A percentile compares a stretch with the other conserved stretches of the same genome.
These are phyloP conservation scores for Fragilaria crotonensis DNA, from an alignment of 108 stramenopile genomes.

Conservation along the genomic window DNA sequence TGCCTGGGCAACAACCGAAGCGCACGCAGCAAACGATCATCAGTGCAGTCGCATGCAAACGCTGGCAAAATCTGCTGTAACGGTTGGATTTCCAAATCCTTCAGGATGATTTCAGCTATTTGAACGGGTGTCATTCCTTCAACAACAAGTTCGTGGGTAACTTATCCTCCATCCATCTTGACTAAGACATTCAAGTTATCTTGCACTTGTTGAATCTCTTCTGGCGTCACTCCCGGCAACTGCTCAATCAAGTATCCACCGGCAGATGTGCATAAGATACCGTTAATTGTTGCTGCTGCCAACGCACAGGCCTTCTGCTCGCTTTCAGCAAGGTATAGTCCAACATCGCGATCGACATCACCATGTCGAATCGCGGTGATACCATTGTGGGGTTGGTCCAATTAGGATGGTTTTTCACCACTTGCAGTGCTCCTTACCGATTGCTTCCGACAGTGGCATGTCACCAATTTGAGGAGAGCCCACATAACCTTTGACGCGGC, in stretches of 20 bases:
- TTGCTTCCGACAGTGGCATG: constrained; percentile 54
- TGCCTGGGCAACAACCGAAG: constrained; percentile 63
- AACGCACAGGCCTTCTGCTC: constrained; percentile 86
- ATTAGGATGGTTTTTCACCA: constrained; percentile 86
- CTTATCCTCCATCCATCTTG: constrained; percentile 60
- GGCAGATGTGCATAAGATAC: constrained; percentile 75
- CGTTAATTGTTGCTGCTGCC: constrained; percentile 63
- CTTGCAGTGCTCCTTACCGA: constrained; percentile 66
- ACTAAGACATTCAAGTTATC: constrained; percentile 65
- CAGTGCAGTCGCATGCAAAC: constrained; percentile 58
- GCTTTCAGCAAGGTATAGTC: constrained; percentile 74
- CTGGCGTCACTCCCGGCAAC: constrained; percentile 57
- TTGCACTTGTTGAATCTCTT: constrained; percentile 44
- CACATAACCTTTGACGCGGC: constrained; percentile 66
- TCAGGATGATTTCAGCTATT: constrained; percentile 61
- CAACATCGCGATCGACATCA: constrained; percentile 83
- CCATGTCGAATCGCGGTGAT: constrained; percentile 70
- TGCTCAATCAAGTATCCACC: constrained; percentile 85
- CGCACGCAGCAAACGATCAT: constrained; percentile 64
- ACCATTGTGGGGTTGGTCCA: constrained; percentile 89
- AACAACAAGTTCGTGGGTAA: constrained; percentile 55
- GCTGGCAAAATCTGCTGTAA: constrained; percentile 43
- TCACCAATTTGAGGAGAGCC: constrained; percentile 66
- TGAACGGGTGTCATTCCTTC: constrained; percentile 68
- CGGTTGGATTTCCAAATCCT: constrained; percentile 72